phyloP scores from a whole-genome alignment of 441 rosid genomes.

The Kokia cookei region DNA sequence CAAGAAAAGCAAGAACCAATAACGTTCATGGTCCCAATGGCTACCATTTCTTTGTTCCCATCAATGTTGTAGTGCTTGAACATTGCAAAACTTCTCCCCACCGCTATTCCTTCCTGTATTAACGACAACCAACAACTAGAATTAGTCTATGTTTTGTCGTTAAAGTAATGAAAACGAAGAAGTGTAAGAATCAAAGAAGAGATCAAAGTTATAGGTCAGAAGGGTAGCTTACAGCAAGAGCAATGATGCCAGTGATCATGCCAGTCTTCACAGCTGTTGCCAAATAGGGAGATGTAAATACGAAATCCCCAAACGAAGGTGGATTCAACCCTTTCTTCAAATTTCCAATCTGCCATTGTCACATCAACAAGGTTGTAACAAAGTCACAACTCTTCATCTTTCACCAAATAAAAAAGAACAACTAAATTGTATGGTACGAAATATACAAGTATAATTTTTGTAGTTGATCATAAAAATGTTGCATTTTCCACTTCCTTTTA shows the following conservation, averaged over 20 bases:
- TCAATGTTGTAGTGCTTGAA: constrained; percentile 90
- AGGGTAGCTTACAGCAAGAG: constrained; percentile 66
- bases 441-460: neutral
- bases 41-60: constrained; percentile 98
- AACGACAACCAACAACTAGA: neutral
- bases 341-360: constrained; percentile 59
- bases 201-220: neutral
- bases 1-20: constrained; percentile 93
- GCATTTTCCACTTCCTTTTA: neutral
- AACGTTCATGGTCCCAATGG: constrained; percentile 90
- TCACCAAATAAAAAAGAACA: neutral
- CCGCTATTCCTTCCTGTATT: constrained; percentile 93
- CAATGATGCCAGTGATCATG: constrained; percentile 79
- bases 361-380: neutral
- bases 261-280: constrained; percentile 66
- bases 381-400: neutral
- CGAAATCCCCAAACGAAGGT: constrained; percentile 53
- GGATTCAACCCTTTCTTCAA: constrained; percentile 91
- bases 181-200: neutral
- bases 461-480: neutral
- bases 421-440: neutral
- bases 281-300: constrained; percentile 61
- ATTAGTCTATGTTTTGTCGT: neutral
- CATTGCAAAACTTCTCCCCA: constrained; percentile 94
- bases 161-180: neutral